A percentile compares a stretch with the other conserved stretches of the same genome.
phyloP scores from a whole-genome alignment of 805 yeast genomes.

The Metschnikowia borealis region DNA sequence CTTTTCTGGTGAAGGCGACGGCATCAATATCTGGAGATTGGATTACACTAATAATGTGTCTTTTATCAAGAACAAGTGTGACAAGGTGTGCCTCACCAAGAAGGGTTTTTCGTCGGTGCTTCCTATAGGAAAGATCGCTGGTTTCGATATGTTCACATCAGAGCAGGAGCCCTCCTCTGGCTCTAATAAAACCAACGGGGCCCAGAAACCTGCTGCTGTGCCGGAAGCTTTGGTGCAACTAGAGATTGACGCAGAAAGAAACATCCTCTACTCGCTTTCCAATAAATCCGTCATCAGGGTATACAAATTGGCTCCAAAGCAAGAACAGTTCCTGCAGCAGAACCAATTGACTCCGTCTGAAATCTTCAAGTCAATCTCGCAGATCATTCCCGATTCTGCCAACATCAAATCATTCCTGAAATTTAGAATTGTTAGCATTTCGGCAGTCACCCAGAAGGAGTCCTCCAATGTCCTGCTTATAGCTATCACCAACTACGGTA shows the following conservation, averaged over 20 bases:
- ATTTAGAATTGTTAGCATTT: conserved; percentile 59
- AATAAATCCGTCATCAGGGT: conserved; percentile 78
- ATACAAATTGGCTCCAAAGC: conserved; percentile 53
- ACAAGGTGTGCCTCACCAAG: conserved; percentile 77
- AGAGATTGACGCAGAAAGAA: conserved; percentile 72
- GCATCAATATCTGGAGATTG: conserved; percentile 80
- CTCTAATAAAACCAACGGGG: not conserved
- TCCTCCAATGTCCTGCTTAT: conserved; percentile 67
- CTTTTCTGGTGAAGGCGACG: conserved; percentile 78
- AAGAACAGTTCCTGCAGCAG: conserved; percentile 34
- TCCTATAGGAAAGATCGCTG: conserved; percentile 33
- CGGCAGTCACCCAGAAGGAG: conserved; percentile 58
- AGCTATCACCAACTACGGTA: conserved; percentile 81
- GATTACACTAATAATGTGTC: conserved; percentile 78
- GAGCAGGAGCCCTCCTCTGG: conserved; percentile 20
- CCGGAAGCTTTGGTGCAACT: conserved; percentile 64
- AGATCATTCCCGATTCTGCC: conserved; percentile 53
- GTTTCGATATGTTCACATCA: conserved; percentile 28
- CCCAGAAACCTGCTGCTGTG: conserved; percentile 14
- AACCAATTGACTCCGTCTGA: conserved; percentile 42
- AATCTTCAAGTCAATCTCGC: conserved; percentile 45
- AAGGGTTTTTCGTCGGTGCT: conserved; percentile 44
- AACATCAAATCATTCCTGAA: conserved; percentile 45
- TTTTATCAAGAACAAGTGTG: conserved; percentile 82
- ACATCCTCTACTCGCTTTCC: conserved; percentile 75